Base-by-base conservation (phyloP, 352 stramenopile genomes). In the Pythium graminicola region DNA sequence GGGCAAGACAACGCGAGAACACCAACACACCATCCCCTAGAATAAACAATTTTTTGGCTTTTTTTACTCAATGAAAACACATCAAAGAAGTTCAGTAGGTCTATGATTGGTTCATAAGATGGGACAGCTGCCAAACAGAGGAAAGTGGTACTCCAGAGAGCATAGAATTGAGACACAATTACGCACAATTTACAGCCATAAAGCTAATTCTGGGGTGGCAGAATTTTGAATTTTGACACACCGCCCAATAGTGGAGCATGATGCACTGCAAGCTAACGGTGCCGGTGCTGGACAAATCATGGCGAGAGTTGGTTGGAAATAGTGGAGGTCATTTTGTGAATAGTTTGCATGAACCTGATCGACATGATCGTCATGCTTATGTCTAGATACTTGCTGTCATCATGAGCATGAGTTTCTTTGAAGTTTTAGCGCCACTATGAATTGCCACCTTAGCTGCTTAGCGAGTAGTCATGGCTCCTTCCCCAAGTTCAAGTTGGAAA, bases 401-500 rank as follows among this genome's bases (percentile, higher is more conserved):
- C 31, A 36, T 14, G 31, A 36, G 8, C 9, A 14, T 9, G 31
- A 36, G 14, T 36, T 24, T 53, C 29, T 29, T 46, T 38, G 48
- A 55, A 47, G 33, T 55, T 55, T 55, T 44, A 13, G 23, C n/a
- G 23, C 36, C 39, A 2, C 26, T 6, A 11, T 14, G 33, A 54
- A 45, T 31, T 20, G 38, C 20, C 43, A 40, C 53, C 38, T 24
- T n/a, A n/a, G n/a, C n/a, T n/a, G n/a, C n/a, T n/a, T n/a, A n/a
- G n/a, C n/a, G 35, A 48, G 47, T 42, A 57, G 52, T 57, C 47
- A 57, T 63, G 46, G 55, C 55, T 63, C 47, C 31, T 44, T 56
- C 40, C 54, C 55, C 47, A 57, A 57, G 48, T 57, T 63, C 48
- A 57, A 63, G 48, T 57, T 63, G 47, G 29, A 57, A 52, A 57